Conservation (phyloP, 2,329 filamentous ascomycete species). For the Epichloe gansuensis region DNA sequence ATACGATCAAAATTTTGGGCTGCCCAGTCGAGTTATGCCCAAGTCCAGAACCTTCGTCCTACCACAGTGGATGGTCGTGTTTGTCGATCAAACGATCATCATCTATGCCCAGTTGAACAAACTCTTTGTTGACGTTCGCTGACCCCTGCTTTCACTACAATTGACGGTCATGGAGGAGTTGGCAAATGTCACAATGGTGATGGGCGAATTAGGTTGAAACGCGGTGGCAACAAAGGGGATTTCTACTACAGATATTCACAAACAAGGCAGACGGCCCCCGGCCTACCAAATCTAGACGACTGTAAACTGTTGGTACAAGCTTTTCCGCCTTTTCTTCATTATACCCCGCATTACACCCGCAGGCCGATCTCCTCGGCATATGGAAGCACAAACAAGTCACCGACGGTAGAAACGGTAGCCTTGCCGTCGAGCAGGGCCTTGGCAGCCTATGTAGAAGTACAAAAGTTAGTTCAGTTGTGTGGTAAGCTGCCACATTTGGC, state of each 20-base stretch:
- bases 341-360: slow-evolving; percentile 58
- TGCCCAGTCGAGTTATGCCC: background rate
- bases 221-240: slow-evolving; percentile 19
- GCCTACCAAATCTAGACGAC: slow-evolving; percentile 25
- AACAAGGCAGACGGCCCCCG: slow-evolving; percentile 16
- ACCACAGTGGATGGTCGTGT: background rate
- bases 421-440: slow-evolving; percentile 80
- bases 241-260: slow-evolving; percentile 36
- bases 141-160: background rate
- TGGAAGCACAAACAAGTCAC: slow-evolving; percentile 81
- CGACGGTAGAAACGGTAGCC: slow-evolving; percentile 78
- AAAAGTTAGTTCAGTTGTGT: slow-evolving; percentile 9
- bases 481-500: background rate
- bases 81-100: background rate
- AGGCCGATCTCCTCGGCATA: slow-evolving; percentile 91
- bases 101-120: background rate
- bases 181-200: background rate
- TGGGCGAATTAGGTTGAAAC: background rate
- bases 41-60: background rate
- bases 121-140: background rate
- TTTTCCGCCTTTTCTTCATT: slow-evolving; percentile 16
- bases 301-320: slow-evolving; percentile 30
- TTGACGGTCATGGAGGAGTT: background rate
- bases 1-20: background rate
- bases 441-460: slow-evolving; percentile 54